Base-by-base conservation (phyloP, 1,139 yeast species). In the Candida tetrigidarum region DNA sequence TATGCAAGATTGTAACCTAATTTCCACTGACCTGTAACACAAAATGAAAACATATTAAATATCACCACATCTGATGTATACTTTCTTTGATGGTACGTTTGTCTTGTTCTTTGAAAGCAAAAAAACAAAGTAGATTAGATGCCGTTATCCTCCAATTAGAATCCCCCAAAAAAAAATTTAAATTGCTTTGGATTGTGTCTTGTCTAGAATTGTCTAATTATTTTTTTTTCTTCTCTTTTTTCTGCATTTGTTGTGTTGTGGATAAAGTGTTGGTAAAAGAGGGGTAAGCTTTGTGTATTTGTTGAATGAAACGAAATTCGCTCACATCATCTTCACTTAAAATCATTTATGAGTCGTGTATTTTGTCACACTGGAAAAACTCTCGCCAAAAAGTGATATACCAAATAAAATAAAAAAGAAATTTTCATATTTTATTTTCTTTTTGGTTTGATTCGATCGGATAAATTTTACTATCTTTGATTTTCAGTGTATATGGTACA, bases 201-300 rank as follows among this genome's bases (percentile, higher is more conserved):
- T n/a, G n/a, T n/a, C n/a, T n/a, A n/a, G n/a, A n/a, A 23, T 8
- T 5, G 11, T 9, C 11, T 23, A 23, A 23, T 23, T 8, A 23
- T 27, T 11, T 27, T 27, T 12, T 27, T 27, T 12, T n/a, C n/a
- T n/a, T n/a, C n/a, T n/a, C n/a, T n/a, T n/a, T n/a, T n/a, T n/a
- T n/a, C n/a, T 27, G 30, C n/a, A 11, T 12, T 27, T 26, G 29
- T 12, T 32, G 23, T 19, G n/a, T 4, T 12, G 3, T 32, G 23
- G 33, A 29, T 15, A 29, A 29, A 29, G 11, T 29, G 33, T 29
- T 29, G 33, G 35, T 25, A 18, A 37, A 37, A 37, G 39, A 37
- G 39, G 39, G 39, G 39, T 37, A 37, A 37, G n/a, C 39, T 37
- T 26, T 37, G 39, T 36, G 39, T 22, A 14, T 23, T 22, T 11